phyloP scores from a whole-genome alignment of 208 protist species.

The Leishmania aethiopica region DNA sequence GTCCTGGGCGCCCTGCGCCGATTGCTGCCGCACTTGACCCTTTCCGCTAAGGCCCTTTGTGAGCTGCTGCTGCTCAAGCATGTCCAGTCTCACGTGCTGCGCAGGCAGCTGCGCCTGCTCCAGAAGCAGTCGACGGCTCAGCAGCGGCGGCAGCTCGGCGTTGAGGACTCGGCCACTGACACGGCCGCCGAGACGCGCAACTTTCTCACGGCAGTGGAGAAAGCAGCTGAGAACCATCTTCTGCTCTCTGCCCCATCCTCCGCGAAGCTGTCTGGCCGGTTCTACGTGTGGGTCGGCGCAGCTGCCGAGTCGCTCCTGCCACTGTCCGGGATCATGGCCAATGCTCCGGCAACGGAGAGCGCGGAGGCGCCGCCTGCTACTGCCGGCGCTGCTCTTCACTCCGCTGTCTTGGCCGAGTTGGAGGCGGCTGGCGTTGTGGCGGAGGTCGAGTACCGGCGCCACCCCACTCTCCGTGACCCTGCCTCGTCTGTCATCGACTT shows the following conservation, averaged over 20 bases:
- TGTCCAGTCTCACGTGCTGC: background rate
- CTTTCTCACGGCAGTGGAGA: conserved; percentile 11
- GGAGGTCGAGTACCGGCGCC: conserved; percentile 11
- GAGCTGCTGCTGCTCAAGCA: conserved; percentile 15
- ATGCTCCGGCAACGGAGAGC: background rate
- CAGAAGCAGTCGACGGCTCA: conserved; percentile 2
- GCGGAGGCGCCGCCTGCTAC: background rate
- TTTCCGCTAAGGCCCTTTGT: conserved; percentile 9
- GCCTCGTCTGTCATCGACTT: conserved; percentile 20
- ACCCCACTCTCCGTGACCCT: background rate
- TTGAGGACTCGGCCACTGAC: background rate
- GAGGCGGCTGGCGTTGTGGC: conserved; percentile 41
- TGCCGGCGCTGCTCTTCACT: conserved; percentile 34
- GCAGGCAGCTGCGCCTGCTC: conserved; percentile 7
- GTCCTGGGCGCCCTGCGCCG: conserved; percentile 1
- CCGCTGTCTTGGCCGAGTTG: conserved; percentile 47
- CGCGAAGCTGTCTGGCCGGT: background rate
- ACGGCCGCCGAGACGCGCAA: background rate
- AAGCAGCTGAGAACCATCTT: background rate
- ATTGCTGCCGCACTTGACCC: conserved; percentile 11
- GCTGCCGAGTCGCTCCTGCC: conserved; percentile 9
- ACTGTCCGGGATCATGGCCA: background rate
- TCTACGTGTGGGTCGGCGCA: conserved; percentile 2
- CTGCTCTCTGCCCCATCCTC: background rate
- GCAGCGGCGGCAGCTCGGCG: background rate